A percentile compares a stretch with the other conserved stretches of the same genome.
These are phyloP conservation scores for Nothophytophthora sp. DNA, from an alignment of 352 stramenopile genomes.

Conservation along the genomic window DNA sequence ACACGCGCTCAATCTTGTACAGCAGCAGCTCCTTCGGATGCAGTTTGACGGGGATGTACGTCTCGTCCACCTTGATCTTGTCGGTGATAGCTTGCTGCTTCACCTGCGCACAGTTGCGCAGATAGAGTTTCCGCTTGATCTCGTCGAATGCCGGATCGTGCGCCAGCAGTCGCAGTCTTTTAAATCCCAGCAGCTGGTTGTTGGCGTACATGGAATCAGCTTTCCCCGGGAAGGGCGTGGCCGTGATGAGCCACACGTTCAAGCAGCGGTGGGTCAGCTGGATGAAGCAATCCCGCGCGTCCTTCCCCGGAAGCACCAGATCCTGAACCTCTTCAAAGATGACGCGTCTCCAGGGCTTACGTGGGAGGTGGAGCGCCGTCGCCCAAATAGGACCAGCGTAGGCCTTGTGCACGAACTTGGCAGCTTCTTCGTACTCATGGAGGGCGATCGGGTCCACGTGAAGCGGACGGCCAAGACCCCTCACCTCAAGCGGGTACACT, in stretches of 20 bases:
- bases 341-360: slow-evolving; percentile 73
- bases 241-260: slow-evolving; percentile 87
- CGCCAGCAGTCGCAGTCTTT: slow-evolving; percentile 59
- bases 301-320: slow-evolving; percentile 70
- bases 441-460: slow-evolving; percentile 43
- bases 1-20: slow-evolving; percentile 69
- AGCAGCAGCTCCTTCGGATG: slow-evolving; percentile 71
- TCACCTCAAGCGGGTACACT: slow-evolving; percentile 50
- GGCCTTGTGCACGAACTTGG: slow-evolving; percentile 81
- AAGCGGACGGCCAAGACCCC: slow-evolving; percentile 34
- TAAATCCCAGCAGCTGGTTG: slow-evolving; percentile 86
- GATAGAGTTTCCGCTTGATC: slow-evolving; percentile 88
- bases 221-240: slow-evolving; percentile 82
- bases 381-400: slow-evolving; percentile 79
- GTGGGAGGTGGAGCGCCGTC: slow-evolving; percentile 58
- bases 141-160: slow-evolving; percentile 83
- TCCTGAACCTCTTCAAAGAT: slow-evolving; percentile 91
- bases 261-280: slow-evolving; percentile 74
- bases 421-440: slow-evolving; percentile 68
- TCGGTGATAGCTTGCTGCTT: slow-evolving; percentile 81
- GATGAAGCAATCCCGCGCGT: slow-evolving; percentile 82
- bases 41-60: slow-evolving; percentile 70
- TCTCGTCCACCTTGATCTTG: slow-evolving; percentile 74
- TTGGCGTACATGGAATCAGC: slow-evolving; percentile 88
- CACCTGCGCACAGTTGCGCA: slow-evolving; percentile 83